Conservation (phyloP, 2,329 filamentous ascomycete genomes). For the Escovopsis sp. region DNA sequence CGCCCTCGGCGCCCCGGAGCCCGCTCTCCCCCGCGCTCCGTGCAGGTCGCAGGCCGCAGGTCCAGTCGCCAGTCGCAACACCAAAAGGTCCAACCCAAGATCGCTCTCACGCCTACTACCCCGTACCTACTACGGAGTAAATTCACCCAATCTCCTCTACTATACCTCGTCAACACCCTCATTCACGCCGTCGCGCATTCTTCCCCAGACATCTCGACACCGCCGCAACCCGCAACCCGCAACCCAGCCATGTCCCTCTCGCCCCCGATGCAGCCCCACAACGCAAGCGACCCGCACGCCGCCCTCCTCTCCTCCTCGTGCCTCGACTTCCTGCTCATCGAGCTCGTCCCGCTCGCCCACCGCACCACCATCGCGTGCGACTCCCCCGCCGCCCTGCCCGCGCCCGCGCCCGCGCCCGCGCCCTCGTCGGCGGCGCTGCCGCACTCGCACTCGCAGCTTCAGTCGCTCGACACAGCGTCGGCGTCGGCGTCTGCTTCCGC, state of each 20-base stretch:
- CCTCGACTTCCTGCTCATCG: slow-evolving; percentile 89
- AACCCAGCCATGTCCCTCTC: slow-evolving; percentile 55
- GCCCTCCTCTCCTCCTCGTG: slow-evolving; percentile 70
- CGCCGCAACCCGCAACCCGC: not conserved
- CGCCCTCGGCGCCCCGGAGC: too few species aligned
- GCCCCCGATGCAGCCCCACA: slow-evolving; percentile 51
- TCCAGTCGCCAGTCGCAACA: too few species aligned
- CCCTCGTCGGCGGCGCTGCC: not conserved
- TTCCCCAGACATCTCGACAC: not conserved
- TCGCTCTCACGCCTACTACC: too few species aligned
- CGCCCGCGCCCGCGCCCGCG: too few species aligned
- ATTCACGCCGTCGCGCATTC: too few species aligned
- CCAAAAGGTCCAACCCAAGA: too few species aligned
- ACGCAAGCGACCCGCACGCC: slow-evolving; percentile 57
- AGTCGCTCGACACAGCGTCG: not conserved
- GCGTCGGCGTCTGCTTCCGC: slow-evolving; percentile 5
- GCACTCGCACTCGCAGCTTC: slow-evolving; percentile 6
- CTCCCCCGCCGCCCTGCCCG: slow-evolving; percentile 20
- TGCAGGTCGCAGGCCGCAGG: too few species aligned
- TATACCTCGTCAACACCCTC: too few species aligned
- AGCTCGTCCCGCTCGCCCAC: slow-evolving; percentile 88
- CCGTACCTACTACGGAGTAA: too few species aligned
- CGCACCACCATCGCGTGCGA: slow-evolving; percentile 65
- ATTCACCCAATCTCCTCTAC: too few species aligned
- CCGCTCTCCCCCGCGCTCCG: too few species aligned